Conservation (phyloP, 371 early-diverging fungal genomes). For the Rhizopus microsporus region DNA sequence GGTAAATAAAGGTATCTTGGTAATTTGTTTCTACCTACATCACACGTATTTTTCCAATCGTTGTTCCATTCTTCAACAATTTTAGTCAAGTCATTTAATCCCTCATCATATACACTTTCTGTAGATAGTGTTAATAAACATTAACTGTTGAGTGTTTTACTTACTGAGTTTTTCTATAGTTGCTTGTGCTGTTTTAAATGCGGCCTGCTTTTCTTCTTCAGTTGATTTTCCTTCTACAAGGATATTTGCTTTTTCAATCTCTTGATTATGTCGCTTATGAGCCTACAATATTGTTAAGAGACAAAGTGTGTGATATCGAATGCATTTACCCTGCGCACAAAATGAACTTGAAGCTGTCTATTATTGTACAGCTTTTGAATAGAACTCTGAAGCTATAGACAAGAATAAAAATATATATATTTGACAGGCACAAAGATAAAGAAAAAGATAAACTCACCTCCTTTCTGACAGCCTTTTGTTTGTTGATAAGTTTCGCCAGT, state of each 20-base stretch:
- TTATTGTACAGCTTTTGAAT: conserved; percentile 25
- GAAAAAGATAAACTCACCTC: conserved; percentile 8
- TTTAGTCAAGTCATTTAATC: conserved; percentile 12
- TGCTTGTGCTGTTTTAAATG: conserved; percentile 16
- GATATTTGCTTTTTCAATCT: conserved; percentile 28
- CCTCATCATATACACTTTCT: conserved; percentile 29
- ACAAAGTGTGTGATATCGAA: not conserved
- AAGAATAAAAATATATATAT: too few relatives aligned
- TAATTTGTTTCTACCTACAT: conserved; percentile 4
- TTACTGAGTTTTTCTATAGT: conserved; percentile 23
- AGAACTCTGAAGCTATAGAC: conserved; percentile 18
- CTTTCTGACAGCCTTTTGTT: conserved; percentile 21
- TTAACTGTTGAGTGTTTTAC: not conserved
- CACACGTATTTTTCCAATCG: conserved; percentile 25
- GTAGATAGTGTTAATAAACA: not conserved
- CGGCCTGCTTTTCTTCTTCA: conserved; percentile 25
- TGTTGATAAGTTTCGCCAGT: conserved; percentile 15
- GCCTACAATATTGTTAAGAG: conserved; percentile 8
- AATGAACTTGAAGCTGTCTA: conserved; percentile 20
- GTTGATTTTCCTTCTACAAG: conserved; percentile 20
- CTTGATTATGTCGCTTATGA: conserved; percentile 26
- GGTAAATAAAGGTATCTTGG: not conserved
- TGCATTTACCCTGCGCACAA: conserved; percentile 19
- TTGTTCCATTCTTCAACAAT: conserved; percentile 24
- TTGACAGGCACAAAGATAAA: not conserved